A percentile compares a stretch with the other conserved stretches of the same genome.
These are phyloP conservation scores for Arctium minus DNA, from an alignment of 129 eudicot species.

Conservation along the genomic window DNA sequence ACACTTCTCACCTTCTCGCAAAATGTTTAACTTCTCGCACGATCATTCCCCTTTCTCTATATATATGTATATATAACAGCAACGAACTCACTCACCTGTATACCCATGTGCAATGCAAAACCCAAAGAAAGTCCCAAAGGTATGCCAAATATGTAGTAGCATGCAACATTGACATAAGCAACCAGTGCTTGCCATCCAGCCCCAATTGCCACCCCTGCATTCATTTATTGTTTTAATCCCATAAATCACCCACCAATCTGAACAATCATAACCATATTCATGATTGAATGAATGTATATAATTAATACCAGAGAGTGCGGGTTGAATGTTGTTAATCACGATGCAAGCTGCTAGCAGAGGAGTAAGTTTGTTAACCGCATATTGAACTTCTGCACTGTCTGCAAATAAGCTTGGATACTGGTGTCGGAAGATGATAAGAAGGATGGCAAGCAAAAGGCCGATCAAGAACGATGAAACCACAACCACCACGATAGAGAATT, in stretches of 20 bases:
- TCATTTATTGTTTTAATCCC: background rate
- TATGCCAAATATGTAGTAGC: conserved; percentile 43
- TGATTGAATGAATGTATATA: background rate
- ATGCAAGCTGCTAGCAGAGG: conserved; percentile 40
- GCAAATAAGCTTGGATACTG: conserved; percentile 41
- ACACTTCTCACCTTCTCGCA: too few species aligned
- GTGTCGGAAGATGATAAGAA: conserved; percentile 27
- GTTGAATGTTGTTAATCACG: conserved; percentile 39
- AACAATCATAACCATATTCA: background rate
- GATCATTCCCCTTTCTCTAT: too few species aligned
- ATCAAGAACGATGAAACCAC: conserved; percentile 23
- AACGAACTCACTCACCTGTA: conserved; percentile 7
- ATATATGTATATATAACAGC: background rate
- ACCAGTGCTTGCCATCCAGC: conserved; percentile 51
- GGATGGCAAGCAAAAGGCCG: conserved; percentile 23
- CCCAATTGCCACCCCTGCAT: conserved; percentile 48
- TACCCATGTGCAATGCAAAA: conserved; percentile 30
- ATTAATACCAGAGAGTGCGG: conserved; percentile 38
- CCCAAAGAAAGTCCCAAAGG: conserved; percentile 38
- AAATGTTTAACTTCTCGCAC: too few species aligned
- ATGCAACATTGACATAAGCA: conserved; percentile 42
- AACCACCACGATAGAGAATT: conserved; percentile 44
- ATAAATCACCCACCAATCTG: background rate
- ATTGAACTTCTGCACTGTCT: conserved; percentile 20
- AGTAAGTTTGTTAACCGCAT: conserved; percentile 27